phyloP scores from a whole-genome alignment of 345 rosid genomes.

The Sapria himalayana region DNA sequence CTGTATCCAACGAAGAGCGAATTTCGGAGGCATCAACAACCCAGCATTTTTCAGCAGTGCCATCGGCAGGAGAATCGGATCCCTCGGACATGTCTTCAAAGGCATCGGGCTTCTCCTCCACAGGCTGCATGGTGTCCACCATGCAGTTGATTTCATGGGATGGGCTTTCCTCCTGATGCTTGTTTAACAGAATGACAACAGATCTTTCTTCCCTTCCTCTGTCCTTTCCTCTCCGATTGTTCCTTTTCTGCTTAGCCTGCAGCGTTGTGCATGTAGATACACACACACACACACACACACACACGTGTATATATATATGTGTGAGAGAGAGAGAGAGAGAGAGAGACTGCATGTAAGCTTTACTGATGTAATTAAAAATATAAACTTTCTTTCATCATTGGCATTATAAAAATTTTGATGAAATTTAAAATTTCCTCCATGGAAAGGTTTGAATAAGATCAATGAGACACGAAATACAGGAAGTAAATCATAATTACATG shows the following conservation, averaged over 20 bases:
- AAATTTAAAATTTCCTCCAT: too few relatives aligned
- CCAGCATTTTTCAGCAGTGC: constrained; percentile 48
- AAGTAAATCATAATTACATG: too few relatives aligned
- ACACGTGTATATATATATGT: too few relatives aligned
- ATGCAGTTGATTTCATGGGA: constrained; percentile 22
- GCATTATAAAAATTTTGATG: too few relatives aligned
- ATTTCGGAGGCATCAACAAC: constrained; percentile 69
- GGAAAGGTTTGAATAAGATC: too few relatives aligned
- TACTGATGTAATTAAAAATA: too few relatives aligned
- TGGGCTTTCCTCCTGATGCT: constrained; percentile 20
- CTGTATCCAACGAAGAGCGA: constrained; percentile 33
- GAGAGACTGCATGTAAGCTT: not conserved
- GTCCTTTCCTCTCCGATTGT: constrained; percentile 63
- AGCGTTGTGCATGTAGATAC: constrained; percentile 2
- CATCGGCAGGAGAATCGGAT: constrained; percentile 66
- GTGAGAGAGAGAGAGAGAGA: not conserved
- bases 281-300: too few relatives aligned
- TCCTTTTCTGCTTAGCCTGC: constrained; percentile 77
- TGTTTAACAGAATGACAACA: constrained; percentile 14
- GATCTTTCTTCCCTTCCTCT: constrained; percentile 55
- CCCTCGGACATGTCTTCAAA: constrained; percentile 57
- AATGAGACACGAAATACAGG: too few relatives aligned
- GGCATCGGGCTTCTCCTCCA: constrained; percentile 40
- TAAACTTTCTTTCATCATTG: too few relatives aligned
- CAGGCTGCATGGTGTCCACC: constrained; percentile 21